Evolutionary conservation across 495 filamentous ascomycete genomes (phyloP), one percentile per base, ranked within the genome.

Genomic region (Podospora australis): DNA sequence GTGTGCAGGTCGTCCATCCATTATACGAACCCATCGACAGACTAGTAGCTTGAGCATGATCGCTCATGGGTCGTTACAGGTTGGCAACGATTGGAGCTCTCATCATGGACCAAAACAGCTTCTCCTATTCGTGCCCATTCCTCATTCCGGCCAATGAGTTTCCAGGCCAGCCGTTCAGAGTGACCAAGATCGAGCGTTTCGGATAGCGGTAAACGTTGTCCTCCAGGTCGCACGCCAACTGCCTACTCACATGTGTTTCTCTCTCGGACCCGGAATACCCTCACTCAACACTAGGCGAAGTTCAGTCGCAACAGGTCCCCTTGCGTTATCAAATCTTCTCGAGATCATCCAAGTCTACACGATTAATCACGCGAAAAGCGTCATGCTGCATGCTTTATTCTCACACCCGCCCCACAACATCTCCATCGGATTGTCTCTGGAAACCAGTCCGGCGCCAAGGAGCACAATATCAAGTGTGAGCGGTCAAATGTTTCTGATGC

Each of bases 1-100:
- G 58, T 41, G 42, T 48, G n/a, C 17, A 45, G 29, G 20, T 11
- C 40, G 54, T 8, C 58, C 51, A 52, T 36, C 32, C 32, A 17
- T 10, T 34, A 57, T 62, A 55, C 55, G 44, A 46, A 23, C 20
- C 14, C 39, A 2, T 48, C 25, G 16, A 11, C n/a, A 42, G 19
- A 28, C 24, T 22, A 26, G 32, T 36, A n/a, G n/a, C 16, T 55
- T 51, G 28, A 50, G 45, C 49, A 53, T 35, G 44, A 44, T 52
- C 19, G 32, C n/a, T n/a, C n/a, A n/a, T n/a, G n/a, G n/a, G n/a
- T n/a, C n/a, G n/a, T n/a, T n/a, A n/a, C n/a, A n/a, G n/a, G n/a
- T n/a, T n/a, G n/a, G n/a, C n/a, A n/a, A n/a, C n/a, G n/a, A n/a
- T n/a, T n/a, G n/a, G n/a, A n/a, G n/a, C n/a, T n/a, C n/a, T n/a